These are phyloP conservation scores for Zoysia japonica DNA, from an alignment of 176 grass and related monocot species.

Conservation along the genomic window DNA sequence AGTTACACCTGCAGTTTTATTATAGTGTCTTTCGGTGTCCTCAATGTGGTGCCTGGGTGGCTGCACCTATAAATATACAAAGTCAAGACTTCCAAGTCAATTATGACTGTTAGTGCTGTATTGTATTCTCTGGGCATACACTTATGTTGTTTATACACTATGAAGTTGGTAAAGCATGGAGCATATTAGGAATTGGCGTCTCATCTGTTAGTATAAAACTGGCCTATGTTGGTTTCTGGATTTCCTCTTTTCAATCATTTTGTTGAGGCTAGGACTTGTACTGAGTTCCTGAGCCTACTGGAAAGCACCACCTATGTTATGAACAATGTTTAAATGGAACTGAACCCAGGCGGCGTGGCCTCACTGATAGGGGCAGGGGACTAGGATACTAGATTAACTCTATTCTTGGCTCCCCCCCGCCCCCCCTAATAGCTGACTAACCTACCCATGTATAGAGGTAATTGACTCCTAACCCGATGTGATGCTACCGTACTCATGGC, in stretches of 20 bases:
- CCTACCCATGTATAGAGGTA: too few species aligned
- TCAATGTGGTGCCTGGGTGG: background rate
- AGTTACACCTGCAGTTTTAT: background rate
- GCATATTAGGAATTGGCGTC: background rate
- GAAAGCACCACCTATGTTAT: background rate
- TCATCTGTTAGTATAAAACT: background rate
- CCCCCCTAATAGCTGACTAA: too few species aligned
- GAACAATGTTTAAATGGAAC: too few species aligned
- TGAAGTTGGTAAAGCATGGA: background rate
- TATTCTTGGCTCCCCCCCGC: too few species aligned
- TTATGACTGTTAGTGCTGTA: background rate
- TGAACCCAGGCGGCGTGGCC: too few species aligned
- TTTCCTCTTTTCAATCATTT: background rate
- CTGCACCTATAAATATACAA: background rate
- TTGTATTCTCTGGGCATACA: background rate
- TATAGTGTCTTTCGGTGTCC: background rate
- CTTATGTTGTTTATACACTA: background rate
- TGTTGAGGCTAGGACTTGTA: background rate
- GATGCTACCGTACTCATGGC: too few species aligned
- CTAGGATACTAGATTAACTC: too few species aligned
- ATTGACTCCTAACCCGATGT: too few species aligned
- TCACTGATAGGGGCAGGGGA: too few species aligned
- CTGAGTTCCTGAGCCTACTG: background rate
- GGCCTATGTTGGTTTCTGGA: background rate
- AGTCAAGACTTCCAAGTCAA: background rate